Base-by-base conservation (phyloP, 2,329 filamentous ascomycete genomes). In the Cladophialophora immunda region DNA sequence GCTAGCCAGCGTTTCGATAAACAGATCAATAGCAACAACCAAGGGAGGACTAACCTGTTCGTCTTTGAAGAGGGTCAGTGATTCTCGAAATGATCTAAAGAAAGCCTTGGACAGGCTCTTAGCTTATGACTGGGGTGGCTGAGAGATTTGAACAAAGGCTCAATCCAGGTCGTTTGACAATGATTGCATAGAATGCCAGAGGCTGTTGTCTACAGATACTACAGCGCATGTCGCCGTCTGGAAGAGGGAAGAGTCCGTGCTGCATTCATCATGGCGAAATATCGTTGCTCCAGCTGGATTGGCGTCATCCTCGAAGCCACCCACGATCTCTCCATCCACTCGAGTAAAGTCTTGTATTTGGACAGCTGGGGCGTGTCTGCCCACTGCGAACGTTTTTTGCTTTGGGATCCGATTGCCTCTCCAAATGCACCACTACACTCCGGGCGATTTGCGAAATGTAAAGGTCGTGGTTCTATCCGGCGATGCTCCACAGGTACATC, bases 141-240 rank as follows among this genome's bases (percentile, higher is more conserved):
- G n/a, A n/a, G n/a, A n/a, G n/a, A n/a, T n/a, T n/a, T 66, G 58
- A 62, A 41, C 36, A 41, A 41, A 41, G 36, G 36, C 36, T 41
- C 36, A 41, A 41, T 41, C 36, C 17, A 41, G 36, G 36, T 9
- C 36, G 36, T 41, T 41, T 41, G 36, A 41, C 36, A 41, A 17
- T 41, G 36, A 41, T 9, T 41, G 9, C 36, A 17, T 41, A 41
- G 36, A 41, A 41, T 41, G 17, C 17, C 36, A 41, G 36, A 17
- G 8, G 9, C 36, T 17, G 36, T 17, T 17, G 36, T 41, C 36
- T 41, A 41, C 36, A 41, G 17, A 41, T 41, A 41, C 36, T 41
- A 41, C 36, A 17, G 36, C 36, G 17, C 17, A 41, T 41, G 36
- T 41, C 17, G 36, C 36, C 36, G 17, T 41, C 8, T 41, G 36